Base-by-base conservation (phyloP, 2,329 filamentous ascomycete genomes). In the Penicillium digitatum region DNA sequence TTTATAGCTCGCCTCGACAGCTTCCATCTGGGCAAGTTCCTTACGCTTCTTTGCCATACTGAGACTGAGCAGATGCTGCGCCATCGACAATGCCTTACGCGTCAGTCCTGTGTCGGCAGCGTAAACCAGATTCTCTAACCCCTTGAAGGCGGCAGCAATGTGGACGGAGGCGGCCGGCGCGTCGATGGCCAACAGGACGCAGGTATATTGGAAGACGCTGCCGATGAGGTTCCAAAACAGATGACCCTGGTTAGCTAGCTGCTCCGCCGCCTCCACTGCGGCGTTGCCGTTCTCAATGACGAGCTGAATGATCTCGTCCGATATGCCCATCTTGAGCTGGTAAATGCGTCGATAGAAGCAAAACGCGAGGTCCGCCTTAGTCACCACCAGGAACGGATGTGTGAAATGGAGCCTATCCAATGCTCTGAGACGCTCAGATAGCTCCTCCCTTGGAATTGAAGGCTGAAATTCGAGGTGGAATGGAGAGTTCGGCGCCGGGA, bases 341-440 rank as follows among this genome's bases (percentile, higher is more conserved):
- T 70, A 70, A 44, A 69, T 22, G 24, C 66, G 68, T 34, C 68
- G 63, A 58, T 69, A 70, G 62, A 70, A 70, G 50, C 68, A 70
- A 37, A 70, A 64, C 5, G 63, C 65, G 18, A 70, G 45, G 6
- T 69, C 68, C 9, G 68, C 68, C 52, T 65, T 70, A 1, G 68
- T 69, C 26, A 63, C 61, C 1, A 66, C 55, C 16, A 70, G 50
- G 26, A 70, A 70, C 2, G 66, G 63, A 59, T 70, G 66, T 0
- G 54, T 63, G 18, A 54, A 14, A 7, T 60, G 31, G 20, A 66
- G 42, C 3, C 56, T 26, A 18, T 34, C 14, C n/a, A 70, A 16
- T 5, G 39, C 62, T 26, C 38, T 62, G n/a, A 69, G 47, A 50
- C 66, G 67, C 48, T 60, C 10, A n/a, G 61, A 62, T 26, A 70